Evolutionary conservation across 2,329 filamentous ascomycete genomes (phyloP).

Genomic region (Orbilia brochopaga): DNA sequence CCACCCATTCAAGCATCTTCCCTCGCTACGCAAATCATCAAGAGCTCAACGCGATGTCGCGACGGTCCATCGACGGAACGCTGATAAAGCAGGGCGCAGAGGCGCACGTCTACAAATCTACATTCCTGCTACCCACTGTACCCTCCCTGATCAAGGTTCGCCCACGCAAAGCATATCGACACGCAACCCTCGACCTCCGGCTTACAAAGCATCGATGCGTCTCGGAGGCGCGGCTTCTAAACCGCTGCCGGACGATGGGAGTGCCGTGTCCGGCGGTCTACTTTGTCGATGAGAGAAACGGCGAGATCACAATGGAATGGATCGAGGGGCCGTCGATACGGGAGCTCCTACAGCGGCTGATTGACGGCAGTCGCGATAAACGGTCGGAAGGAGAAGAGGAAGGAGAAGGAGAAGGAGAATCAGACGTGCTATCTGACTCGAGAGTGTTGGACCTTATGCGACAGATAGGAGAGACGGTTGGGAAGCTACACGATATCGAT

Average conservation of each 20-base stretch:
- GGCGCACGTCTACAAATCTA: slow-evolving; percentile 87
- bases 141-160: slow-evolving; percentile 88
- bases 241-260: slow-evolving; percentile 77
- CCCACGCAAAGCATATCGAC: slow-evolving; percentile 87
- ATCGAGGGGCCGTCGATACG: slow-evolving; percentile 75
- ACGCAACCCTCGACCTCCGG: slow-evolving; percentile 84
- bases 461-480: slow-evolving; percentile 73
- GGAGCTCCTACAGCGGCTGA: slow-evolving; percentile 71
- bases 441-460: slow-evolving; percentile 66
- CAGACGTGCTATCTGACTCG: slow-evolving; percentile 63
- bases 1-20: background rate
- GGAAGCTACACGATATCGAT: slow-evolving; percentile 78
- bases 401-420: slow-evolving; percentile 55
- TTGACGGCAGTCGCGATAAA: slow-evolving; percentile 59
- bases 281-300: slow-evolving; percentile 68
- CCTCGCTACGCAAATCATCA: background rate
- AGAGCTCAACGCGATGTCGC: background rate
- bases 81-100: slow-evolving; percentile 94
- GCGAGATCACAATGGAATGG: slow-evolving; percentile 87
- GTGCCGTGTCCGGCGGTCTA: slow-evolving; percentile 82
- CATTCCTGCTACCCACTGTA: slow-evolving; percentile 71
- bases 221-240: slow-evolving; percentile 84
- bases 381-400: slow-evolving; percentile 51
- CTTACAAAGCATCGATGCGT: slow-evolving; percentile 86
- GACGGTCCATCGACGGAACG: slow-evolving; percentile 62